phyloP scores from a whole-genome alignment of 2,329 filamentous ascomycete species.

The Fonsecaea multimorphosa region DNA sequence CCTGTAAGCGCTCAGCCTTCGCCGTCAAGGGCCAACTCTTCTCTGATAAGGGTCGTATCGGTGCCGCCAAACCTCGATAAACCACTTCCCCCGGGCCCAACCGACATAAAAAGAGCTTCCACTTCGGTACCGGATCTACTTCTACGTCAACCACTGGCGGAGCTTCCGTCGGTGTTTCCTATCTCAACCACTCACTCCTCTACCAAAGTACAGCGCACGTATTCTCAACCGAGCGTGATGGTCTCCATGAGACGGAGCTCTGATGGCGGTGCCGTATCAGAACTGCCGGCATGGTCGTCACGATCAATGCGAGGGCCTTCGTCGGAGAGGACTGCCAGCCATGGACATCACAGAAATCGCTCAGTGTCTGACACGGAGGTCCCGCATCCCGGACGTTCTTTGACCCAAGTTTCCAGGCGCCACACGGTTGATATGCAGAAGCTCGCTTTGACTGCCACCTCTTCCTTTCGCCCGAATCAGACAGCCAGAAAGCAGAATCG shows the following conservation, averaged over 20 bases:
- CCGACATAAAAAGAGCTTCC: slow-evolving; percentile 18
- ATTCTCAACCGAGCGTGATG: slow-evolving; percentile 16
- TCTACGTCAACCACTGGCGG: slow-evolving; percentile 14
- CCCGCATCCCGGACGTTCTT: neutral
- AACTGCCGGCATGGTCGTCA: slow-evolving; percentile 24
- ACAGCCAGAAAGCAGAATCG: slow-evolving; percentile 2
- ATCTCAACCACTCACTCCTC: neutral
- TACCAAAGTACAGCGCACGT: neutral
- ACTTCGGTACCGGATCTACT: slow-evolving; percentile 29
- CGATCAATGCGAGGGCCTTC: slow-evolving; percentile 20
- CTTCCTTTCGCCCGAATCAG: slow-evolving; percentile 5
- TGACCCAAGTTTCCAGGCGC: slow-evolving; percentile 13
- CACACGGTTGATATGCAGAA: slow-evolving; percentile 21
- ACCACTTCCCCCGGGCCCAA: slow-evolving; percentile 33
- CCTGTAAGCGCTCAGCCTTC: slow-evolving; percentile 10
- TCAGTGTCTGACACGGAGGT: slow-evolving; percentile 24
- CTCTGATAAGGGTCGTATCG: slow-evolving; percentile 18
- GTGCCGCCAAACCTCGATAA: slow-evolving; percentile 32
- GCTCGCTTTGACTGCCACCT: slow-evolving; percentile 1
- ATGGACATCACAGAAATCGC: slow-evolving; percentile 20
- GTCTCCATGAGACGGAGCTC: slow-evolving; percentile 15
- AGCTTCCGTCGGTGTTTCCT: slow-evolving; percentile 22
- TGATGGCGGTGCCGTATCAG: slow-evolving; percentile 15
- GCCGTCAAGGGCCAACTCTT: slow-evolving; percentile 10
- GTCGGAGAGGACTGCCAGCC: slow-evolving; percentile 10